A percentile compares a stretch with the other conserved stretches of the same genome.
These are phyloP conservation scores for Alopecurus myosuroides DNA, from an alignment of 176 grass and related monocot genomes.

Conservation along the genomic window DNA sequence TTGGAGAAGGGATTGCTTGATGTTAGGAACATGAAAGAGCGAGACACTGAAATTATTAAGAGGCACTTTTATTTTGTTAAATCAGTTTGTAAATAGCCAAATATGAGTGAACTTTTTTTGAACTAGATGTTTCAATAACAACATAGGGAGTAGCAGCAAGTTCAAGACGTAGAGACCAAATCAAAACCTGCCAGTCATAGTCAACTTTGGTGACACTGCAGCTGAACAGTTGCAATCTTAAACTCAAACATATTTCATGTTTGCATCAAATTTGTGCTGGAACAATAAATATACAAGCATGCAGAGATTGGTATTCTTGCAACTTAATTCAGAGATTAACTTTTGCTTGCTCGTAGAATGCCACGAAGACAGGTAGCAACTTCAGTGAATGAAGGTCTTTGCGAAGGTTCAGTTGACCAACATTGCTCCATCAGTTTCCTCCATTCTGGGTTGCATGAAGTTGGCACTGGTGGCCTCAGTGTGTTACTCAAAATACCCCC, in stretches of 20 bases:
- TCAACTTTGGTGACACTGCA: background rate
- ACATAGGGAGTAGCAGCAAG: background rate
- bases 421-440: constrained; percentile 84
- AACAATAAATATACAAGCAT: background rate
- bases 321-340: constrained; percentile 14
- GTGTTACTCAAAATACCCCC: constrained; percentile 87
- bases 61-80: background rate
- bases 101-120: background rate
- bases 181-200: background rate
- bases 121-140: background rate
- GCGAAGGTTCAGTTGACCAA: constrained; percentile 60
- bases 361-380: constrained; percentile 42
- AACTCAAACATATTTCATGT: background rate
- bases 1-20: background rate
- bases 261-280: background rate
- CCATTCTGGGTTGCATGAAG: constrained; percentile 68
- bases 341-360: constrained; percentile 50
- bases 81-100: background rate
- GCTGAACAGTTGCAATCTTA: background rate
- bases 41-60: background rate
- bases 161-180: background rate
- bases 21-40: background rate
- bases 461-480: constrained; percentile 66
- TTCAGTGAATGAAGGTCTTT: constrained; percentile 76
- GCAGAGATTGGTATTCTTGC: background rate